These are phyloP conservation scores for Hypoxylon sp. DNA, from an alignment of 2,329 filamentous ascomycete species.

Conservation along the genomic window DNA sequence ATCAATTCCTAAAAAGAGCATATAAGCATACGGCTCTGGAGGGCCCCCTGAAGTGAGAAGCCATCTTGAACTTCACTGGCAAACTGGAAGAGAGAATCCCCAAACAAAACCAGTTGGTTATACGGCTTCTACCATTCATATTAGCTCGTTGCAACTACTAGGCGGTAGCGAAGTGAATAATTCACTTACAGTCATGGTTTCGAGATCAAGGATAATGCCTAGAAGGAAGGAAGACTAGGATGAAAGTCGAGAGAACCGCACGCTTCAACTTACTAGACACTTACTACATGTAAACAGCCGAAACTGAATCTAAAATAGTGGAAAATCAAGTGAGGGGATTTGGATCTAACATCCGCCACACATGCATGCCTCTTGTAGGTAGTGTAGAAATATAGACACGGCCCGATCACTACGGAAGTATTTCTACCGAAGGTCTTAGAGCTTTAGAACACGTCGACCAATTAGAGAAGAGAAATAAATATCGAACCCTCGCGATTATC, in stretches of 20 bases:
- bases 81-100: conserved; percentile 86
- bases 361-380: conserved; percentile 5
- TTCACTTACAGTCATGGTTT: conserved; percentile 31
- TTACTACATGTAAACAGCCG: too few species aligned
- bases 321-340: conserved; percentile 22
- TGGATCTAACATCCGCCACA: conserved; percentile 7
- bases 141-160: conserved; percentile 4
- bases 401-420: conserved; percentile 24
- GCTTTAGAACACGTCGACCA: conserved; percentile 5
- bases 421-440: conserved; percentile 27
- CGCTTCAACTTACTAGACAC: conserved; percentile 3
- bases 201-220: not conserved
- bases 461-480: conserved; percentile 27
- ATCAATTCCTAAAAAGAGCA: not conserved
- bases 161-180: not conserved
- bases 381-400: conserved; percentile 11
- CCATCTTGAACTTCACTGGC: conserved; percentile 68
- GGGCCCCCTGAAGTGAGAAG: conserved; percentile 76
- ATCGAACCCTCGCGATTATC: conserved; percentile 16
- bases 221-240: conserved; percentile 4
- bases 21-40: conserved; percentile 69
- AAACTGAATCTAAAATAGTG: conserved; percentile 23
- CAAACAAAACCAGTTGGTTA: conserved; percentile 83
- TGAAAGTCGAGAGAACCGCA: conserved; percentile 5
- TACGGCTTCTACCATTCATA: conserved; percentile 58